phyloP scores from a whole-genome alignment of 345 rosid species.

The Garcia nutans region DNA sequence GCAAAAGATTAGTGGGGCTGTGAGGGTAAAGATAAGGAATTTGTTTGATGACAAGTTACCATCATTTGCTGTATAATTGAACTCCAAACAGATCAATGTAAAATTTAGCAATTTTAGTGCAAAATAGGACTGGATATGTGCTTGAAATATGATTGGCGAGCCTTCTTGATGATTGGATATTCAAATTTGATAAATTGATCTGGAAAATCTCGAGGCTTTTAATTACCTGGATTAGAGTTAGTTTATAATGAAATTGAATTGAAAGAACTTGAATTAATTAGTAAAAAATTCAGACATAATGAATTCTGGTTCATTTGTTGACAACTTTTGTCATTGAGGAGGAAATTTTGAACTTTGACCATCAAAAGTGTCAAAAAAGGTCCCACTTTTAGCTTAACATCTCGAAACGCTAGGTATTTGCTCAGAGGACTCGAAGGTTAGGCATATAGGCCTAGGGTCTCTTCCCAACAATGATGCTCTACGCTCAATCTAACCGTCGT shows the following conservation, averaged over 20 bases:
- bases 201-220: neutral
- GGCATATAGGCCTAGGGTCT: neutral
- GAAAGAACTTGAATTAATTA: no score
- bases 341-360: neutral
- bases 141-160: neutral
- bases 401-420: neutral
- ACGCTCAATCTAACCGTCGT: neutral
- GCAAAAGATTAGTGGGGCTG: constrained; percentile 31
- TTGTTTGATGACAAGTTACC: constrained; percentile 20
- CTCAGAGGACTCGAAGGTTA: neutral
- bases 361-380: neutral
- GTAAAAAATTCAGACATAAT: no score
- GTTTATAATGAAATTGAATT: no score
- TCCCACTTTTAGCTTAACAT: neutral
- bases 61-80: constrained; percentile 4
- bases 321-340: no score
- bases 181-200: no score
- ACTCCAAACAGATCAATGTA: neutral
- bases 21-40: constrained; percentile 34
- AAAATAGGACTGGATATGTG: neutral
- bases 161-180: neutral
- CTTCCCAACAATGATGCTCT: neutral
- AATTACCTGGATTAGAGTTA: neutral
- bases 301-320: neutral
- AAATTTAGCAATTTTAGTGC: neutral